phyloP scores from a whole-genome alignment of 345 rosid genomes.

The Noccaea bulbosa region DNA sequence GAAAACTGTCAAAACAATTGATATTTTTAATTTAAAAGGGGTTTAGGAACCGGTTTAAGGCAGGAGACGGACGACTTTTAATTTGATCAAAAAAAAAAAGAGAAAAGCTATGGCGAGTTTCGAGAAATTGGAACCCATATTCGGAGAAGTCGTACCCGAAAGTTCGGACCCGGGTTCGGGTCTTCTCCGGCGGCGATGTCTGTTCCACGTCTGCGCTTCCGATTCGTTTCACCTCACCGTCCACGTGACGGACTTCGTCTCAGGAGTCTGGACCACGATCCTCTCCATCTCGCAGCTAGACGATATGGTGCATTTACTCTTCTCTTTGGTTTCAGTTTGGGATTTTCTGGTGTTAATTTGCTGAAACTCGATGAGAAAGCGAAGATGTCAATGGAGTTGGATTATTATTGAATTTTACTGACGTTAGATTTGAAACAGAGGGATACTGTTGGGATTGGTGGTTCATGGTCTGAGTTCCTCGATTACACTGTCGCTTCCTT shows the following conservation, averaged over 20 bases:
- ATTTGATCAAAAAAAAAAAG: not conserved
- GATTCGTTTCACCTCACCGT: conserved; percentile 62
- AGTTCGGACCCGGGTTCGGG: conserved; percentile 45
- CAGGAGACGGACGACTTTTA: conserved; percentile 12
- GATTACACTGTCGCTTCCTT: conserved; percentile 70
- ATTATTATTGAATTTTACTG: no score
- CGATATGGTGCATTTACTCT: conserved; percentile 59
- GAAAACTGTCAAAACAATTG: not conserved
- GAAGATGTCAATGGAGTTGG: conserved; percentile 13
- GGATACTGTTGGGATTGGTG: conserved; percentile 80
- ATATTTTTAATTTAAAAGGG: not conserved
- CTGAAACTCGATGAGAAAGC: not conserved
- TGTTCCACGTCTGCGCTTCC: conserved; percentile 69
- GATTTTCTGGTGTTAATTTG: not conserved
- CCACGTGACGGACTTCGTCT: conserved; percentile 66
- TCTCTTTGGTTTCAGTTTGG: not conserved
- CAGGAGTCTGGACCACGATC: conserved; percentile 62
- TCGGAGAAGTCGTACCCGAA: conserved; percentile 68
- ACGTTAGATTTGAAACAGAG: conserved; percentile 66
- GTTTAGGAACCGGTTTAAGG: conserved; percentile 8
- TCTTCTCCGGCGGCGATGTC: conserved; percentile 56
- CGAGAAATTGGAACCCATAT: conserved; percentile 64
- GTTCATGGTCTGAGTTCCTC: conserved; percentile 82
- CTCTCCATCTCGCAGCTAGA: conserved; percentile 75
- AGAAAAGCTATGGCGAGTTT: conserved; percentile 34